Conservation (phyloP, 495 filamentous ascomycete species). For the Beverwykella pulmonaria region DNA sequence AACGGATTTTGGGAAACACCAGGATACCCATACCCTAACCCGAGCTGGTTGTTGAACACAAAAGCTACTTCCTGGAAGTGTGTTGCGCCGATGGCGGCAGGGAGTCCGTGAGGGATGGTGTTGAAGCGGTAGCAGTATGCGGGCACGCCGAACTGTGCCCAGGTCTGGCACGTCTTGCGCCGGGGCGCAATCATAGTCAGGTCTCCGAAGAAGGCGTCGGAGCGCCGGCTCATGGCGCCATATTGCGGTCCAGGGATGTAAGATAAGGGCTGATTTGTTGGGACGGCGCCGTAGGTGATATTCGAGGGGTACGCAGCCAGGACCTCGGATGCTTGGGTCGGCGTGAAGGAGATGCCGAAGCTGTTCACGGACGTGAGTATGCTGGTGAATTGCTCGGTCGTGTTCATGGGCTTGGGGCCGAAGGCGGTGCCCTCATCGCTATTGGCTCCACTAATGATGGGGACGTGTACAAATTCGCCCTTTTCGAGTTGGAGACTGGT, state of each 20-base stretch:
- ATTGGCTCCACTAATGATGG: conserved; percentile 62
- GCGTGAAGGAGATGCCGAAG: conserved; percentile 22
- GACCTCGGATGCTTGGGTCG: conserved; percentile 46
- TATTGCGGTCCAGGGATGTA: conserved; percentile 14
- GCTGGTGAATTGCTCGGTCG: conserved; percentile 46
- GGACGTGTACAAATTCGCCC: conserved; percentile 58
- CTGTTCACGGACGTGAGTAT: conserved; percentile 38
- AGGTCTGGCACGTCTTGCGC: conserved; percentile 58
- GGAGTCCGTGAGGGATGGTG: conserved; percentile 49
- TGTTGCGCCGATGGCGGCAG: conserved; percentile 49
- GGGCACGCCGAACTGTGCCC: conserved; percentile 49
- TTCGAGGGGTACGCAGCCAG: conserved; percentile 47
- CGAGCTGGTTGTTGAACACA: conserved; percentile 61
- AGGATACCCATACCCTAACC: conserved; percentile 51
- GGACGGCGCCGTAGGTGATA: conserved; percentile 38
- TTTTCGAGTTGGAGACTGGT: conserved; percentile 43
- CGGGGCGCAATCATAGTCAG: conserved; percentile 59
- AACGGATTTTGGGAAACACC: conserved; percentile 48
- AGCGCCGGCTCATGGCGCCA: conserved; percentile 58
- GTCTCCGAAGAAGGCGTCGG: conserved; percentile 59
- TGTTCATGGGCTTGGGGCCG: conserved; percentile 52
- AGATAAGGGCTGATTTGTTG: conserved; percentile 21
- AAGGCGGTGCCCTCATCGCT: conserved; percentile 67
- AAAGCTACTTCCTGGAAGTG: conserved; percentile 65
- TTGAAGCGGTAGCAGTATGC: conserved; percentile 70